Conservation (phyloP, 352 stramenopile species). For the Stephanocyclus meneghinianus region DNA sequence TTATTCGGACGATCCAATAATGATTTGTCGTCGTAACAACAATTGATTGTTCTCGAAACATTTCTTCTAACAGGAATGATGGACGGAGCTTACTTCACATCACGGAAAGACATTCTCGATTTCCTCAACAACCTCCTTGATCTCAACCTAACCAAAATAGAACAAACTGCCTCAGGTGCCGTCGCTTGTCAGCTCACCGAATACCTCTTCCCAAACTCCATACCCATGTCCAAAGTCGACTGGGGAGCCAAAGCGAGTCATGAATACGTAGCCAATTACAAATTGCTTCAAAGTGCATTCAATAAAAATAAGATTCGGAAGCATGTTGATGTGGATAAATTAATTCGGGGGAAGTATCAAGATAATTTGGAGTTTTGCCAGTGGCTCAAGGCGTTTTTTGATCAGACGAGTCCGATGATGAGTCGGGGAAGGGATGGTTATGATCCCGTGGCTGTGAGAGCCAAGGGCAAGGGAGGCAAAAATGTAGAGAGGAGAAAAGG, state of each 20-base stretch:
- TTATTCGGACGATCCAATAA: not conserved
- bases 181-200: slow-evolving; percentile 98
- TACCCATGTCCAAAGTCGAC: slow-evolving; percentile 96
- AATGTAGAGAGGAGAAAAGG: slow-evolving; percentile 35
- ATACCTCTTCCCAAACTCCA: slow-evolving; percentile 85
- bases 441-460: slow-evolving; percentile 89
- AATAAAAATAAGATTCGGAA: slow-evolving; percentile 92
- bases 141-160: slow-evolving; percentile 94
- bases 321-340: slow-evolving; percentile 95
- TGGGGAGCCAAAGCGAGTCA: slow-evolving; percentile 96
- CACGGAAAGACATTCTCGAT: slow-evolving; percentile 95
- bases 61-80: slow-evolving; percentile 85
- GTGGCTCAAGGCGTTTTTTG: slow-evolving; percentile 89
- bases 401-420: slow-evolving; percentile 72
- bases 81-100: slow-evolving; percentile 96
- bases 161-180: slow-evolving; percentile 94
- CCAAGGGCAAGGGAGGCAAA: slow-evolving; percentile 91
- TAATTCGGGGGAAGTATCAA: slow-evolving; percentile 98
- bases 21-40: not conserved
- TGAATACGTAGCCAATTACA: slow-evolving; percentile 99
- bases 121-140: slow-evolving; percentile 97
- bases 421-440: slow-evolving; percentile 84
- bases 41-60: not conserved
- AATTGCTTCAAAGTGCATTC: slow-evolving; percentile 97
- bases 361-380: slow-evolving; percentile 99